Conservation (phyloP, 2,329 filamentous ascomycete species). For the Microascus cirrosus region DNA sequence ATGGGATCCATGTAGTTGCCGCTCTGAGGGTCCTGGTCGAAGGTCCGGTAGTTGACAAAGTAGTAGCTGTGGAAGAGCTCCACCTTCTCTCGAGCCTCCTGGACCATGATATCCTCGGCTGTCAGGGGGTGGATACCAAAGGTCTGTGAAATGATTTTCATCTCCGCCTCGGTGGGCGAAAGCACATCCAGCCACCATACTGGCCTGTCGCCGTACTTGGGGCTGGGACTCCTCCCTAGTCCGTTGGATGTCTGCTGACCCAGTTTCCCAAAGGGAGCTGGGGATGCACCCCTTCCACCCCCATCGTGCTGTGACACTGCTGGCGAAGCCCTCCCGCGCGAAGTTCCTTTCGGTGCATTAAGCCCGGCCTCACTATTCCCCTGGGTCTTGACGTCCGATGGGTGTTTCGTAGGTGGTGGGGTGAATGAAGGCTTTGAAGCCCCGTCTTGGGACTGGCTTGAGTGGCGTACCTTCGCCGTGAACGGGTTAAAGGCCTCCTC, state of each 20-base stretch:
- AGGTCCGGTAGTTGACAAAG: conserved; percentile 96
- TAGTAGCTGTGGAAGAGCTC: conserved; percentile 97
- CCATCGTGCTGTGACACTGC: neutral
- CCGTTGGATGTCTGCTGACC: conserved; percentile 4
- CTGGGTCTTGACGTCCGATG: neutral
- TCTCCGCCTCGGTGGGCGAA: conserved; percentile 83
- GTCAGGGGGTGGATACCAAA: conserved; percentile 96
- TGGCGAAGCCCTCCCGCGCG: neutral
- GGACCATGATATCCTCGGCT: conserved; percentile 91
- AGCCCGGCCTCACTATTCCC: neutral
- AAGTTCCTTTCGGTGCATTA: neutral
- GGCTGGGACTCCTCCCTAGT: conserved; percentile 24
- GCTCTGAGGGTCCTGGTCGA: conserved; percentile 85
- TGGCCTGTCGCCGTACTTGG: conserved; percentile 67
- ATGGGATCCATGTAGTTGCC: conserved; percentile 90
- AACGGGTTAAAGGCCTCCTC: conserved; percentile 7
- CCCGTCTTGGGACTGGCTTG: conserved; percentile 16
- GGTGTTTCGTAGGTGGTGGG: neutral
- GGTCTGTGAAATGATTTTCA: conserved; percentile 84
- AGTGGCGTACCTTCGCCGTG: conserved; percentile 13
- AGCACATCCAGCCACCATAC: conserved; percentile 96
- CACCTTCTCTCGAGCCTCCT: conserved; percentile 95
- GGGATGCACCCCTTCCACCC: neutral
- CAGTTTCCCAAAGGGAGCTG: neutral
- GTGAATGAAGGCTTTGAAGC: conserved; percentile 22